A percentile compares a stretch with the other conserved stretches of the same genome.
Conservation (phyloP, 192 early-diverging fungal genomes). For the Chytriomyces sp. region DNA sequence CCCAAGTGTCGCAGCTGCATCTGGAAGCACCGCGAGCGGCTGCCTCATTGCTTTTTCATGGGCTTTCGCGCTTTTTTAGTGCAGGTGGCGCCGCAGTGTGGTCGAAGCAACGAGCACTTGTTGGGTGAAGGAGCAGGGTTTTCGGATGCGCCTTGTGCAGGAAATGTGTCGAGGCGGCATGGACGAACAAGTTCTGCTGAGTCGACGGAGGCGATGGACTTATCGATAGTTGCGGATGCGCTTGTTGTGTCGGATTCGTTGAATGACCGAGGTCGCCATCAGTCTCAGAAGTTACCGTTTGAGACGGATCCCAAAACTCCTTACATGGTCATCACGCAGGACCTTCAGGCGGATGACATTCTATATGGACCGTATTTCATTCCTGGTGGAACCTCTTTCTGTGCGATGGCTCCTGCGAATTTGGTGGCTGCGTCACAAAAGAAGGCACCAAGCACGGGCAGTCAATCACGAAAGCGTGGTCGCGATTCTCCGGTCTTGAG, state of each 20-base stretch:
- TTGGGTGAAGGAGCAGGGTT: not conserved
- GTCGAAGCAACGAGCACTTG: not conserved
- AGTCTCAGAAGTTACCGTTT: not conserved
- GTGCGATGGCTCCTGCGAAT: too few species aligned
- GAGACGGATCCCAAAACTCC: not conserved
- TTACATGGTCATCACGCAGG: not conserved
- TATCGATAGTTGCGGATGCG: too few species aligned
- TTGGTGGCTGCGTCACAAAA: too few species aligned
- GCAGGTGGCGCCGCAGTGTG: too few species aligned
- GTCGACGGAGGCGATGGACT: too few species aligned
- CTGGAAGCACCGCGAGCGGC: conserved; percentile 25
- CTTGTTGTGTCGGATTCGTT: too few species aligned
- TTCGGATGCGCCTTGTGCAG: not conserved
- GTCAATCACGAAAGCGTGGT: too few species aligned
- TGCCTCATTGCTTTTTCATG: conserved; percentile 19
- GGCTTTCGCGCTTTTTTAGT: conserved; percentile 25
- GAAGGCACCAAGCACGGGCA: too few species aligned
- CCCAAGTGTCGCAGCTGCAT: conserved; percentile 20
- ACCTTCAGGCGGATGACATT: conserved; percentile 7
- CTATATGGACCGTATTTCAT: conserved; percentile 24
- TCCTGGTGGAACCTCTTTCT: not conserved
- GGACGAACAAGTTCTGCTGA: too few species aligned
- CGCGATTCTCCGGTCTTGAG: too few species aligned
- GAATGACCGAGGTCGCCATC: too few species aligned
- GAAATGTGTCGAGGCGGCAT: not conserved